A percentile compares a stretch with the other conserved stretches of the same genome.
Evolutionary conservation across 2,329 filamentous ascomycete genomes (phyloP).

Genomic region (Metarhizium album): DNA sequence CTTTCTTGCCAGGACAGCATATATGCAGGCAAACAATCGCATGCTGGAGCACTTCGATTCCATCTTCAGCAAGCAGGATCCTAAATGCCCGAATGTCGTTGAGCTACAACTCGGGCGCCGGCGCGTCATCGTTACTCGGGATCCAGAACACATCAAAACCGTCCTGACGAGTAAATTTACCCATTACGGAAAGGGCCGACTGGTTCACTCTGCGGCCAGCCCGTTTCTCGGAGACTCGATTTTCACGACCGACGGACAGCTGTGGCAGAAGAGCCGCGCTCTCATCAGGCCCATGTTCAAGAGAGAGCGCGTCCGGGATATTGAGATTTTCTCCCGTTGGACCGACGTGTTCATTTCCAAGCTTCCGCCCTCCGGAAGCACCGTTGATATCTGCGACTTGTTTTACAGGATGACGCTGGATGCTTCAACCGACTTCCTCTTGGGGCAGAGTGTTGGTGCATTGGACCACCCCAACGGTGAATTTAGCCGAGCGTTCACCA

Average conservation of each 20-base stretch:
- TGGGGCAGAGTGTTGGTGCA: conserved; percentile 38
- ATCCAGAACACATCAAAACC: conserved; percentile 86
- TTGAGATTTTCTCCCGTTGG: conserved; percentile 60
- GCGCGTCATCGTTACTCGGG: conserved; percentile 64
- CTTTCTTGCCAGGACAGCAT: conserved; percentile 6
- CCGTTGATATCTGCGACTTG: conserved; percentile 61
- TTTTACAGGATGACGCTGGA: conserved; percentile 80
- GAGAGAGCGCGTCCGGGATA: conserved; percentile 70
- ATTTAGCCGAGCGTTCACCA: conserved; percentile 74
- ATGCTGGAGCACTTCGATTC: conserved; percentile 9
- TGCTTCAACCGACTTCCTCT: conserved; percentile 74
- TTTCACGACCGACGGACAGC: conserved; percentile 67
- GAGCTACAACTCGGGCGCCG: conserved; percentile 45
- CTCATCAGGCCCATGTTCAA: conserved; percentile 81
- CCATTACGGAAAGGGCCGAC: conserved; percentile 72
- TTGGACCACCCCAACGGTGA: conserved; percentile 42
- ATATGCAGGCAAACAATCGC: conserved; percentile 12
- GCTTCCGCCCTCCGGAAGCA: conserved; percentile 32
- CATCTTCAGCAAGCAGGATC: conserved; percentile 6
- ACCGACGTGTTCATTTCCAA: conserved; percentile 8
- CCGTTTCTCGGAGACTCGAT: conserved; percentile 66
- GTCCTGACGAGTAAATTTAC: conserved; percentile 76
- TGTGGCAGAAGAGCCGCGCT: conserved; percentile 69
- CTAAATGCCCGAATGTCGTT: conserved; percentile 15
- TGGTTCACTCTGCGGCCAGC: conserved; percentile 65